Evolutionary conservation across 352 stramenopile species (phyloP), one percentile per base, ranked within the genome.

Genomic region (Phytophthora fragariae): DNA sequence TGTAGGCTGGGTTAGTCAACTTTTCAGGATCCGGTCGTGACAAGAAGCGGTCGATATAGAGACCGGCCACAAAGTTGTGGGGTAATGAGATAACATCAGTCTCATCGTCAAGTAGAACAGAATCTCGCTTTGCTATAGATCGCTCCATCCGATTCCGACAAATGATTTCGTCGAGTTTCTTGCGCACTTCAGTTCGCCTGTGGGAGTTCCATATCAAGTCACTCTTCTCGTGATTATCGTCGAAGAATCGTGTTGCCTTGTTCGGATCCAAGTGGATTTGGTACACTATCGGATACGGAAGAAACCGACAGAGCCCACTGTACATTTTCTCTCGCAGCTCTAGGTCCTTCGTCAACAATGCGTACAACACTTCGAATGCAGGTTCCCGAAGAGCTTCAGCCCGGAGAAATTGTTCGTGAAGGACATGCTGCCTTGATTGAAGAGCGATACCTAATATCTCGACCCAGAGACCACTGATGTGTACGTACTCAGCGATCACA

Each of bases 191-290:
- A 0, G 84, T 95, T 41, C 88, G 73, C 72, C 75, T 89, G 57
- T 92, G 81, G 14, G 86, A 93, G 67, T 95, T 93, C 88, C 88
- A 95, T 47, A 95, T 90, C 46, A 95, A 76, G 27, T 95, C 88
- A 24, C 85, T 92, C 60, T 94, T 95, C 9, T 94, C 85, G 59
- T 94, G 86, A 60, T 93, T 91, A 70, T 93, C 88, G 33, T 95
- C 88, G 37, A 95, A 95, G 62, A 94, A 94, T 52, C 89, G 77
- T 7, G 77, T 73, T 12, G 88, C 84, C 39, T 90, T 87, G 65
- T 74, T 92, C 8, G 87, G 88, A 64, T 95, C 86, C 49, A 94
- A 59, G 54, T 95, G 86, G 59, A 95, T 89, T 76, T 94, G 86
- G 58, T 94, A 95, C 27, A 95, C 86, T 53, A 95, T 80, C 5